Conservation (phyloP, 106 monocot genomes). For the Acorus calamus region DNA sequence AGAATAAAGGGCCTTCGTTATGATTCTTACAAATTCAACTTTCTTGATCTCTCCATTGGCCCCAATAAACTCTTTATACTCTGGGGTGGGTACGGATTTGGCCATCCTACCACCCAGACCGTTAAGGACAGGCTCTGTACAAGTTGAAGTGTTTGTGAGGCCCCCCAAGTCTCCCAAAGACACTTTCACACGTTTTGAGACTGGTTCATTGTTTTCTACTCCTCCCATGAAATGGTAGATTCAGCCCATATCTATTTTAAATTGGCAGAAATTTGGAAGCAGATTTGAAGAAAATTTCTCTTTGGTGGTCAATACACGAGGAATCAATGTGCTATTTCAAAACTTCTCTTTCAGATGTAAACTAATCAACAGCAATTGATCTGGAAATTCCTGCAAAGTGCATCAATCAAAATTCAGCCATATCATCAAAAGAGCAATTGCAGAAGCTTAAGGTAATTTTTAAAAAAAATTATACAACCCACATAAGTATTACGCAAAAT, state of each 20-base stretch:
- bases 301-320: no score
- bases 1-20: slow-evolving; percentile 30
- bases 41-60: slow-evolving; percentile 21
- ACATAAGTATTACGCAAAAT: no score
- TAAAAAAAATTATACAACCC: no score
- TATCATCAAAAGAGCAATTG: no score
- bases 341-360: no score
- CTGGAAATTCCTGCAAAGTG: no score
- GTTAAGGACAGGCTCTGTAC: neutral
- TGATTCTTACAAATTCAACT: slow-evolving; percentile 33
- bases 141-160: slow-evolving; percentile 7
- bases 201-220: slow-evolving; percentile 26
- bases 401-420: no score
- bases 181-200: slow-evolving; percentile 25
- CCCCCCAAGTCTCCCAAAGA: slow-evolving; percentile 2
- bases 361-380: no score
- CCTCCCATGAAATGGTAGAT: slow-evolving; percentile 40
- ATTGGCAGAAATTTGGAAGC: neutral
- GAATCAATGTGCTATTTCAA: no score
- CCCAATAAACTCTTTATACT: slow-evolving; percentile 21
- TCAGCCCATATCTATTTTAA: slow-evolving; percentile 19
- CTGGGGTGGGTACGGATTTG: slow-evolving; percentile 14
- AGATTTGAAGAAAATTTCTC: no score
- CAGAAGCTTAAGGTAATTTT: no score
- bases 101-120: slow-evolving; percentile 10